Conservation (phyloP, 2,329 filamentous ascomycete genomes). For the Xylaria sp. region DNA sequence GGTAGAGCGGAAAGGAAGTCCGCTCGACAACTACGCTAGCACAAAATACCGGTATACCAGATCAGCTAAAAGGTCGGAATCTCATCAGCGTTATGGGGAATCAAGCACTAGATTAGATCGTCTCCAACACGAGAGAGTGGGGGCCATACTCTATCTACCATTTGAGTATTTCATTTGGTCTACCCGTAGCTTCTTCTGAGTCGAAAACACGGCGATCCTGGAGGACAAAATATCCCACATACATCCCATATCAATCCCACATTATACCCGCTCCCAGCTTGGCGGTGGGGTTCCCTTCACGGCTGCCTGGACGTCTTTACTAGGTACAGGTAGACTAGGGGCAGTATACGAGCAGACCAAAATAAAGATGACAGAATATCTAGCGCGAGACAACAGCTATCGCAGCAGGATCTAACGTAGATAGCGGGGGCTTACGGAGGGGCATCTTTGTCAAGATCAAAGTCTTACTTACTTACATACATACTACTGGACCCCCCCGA, state of each 20-base stretch:
- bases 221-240: background rate
- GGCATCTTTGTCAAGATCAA: too few species aligned
- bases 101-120: background rate
- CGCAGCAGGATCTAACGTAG: too few species aligned
- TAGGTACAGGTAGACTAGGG: too few species aligned
- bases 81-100: background rate
- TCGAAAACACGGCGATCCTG: too few species aligned
- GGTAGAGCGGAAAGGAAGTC: conserved; percentile 15
- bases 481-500: too few species aligned
- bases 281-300: background rate
- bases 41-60: background rate
- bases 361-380: too few species aligned
- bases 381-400: too few species aligned
- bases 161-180: background rate
- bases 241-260: background rate
- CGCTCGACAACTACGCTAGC: background rate
- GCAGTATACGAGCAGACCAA: too few species aligned
- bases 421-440: background rate
- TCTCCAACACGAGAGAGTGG: conserved; percentile 5
- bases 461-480: too few species aligned
- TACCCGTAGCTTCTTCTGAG: background rate
- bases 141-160: background rate
- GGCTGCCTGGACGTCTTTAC: background rate
- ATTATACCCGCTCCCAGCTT: background rate
- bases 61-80: background rate